A percentile compares a stretch with the other conserved stretches of the same genome.
phyloP scores from a whole-genome alignment of 2,329 filamentous ascomycete genomes.

The Talaromyces sp. region DNA sequence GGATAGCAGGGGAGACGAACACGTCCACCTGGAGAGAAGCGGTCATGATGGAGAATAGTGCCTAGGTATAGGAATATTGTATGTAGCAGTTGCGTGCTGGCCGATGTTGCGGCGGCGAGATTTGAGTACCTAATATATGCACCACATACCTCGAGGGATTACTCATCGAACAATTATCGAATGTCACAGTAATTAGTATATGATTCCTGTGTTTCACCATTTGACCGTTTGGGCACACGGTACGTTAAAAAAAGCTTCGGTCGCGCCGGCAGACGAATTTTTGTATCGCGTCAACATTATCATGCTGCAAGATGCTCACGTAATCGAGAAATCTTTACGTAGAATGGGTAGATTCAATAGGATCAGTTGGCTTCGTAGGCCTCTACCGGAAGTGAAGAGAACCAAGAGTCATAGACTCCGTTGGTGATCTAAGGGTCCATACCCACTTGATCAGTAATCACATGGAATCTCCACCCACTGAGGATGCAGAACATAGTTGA shows the following conservation, averaged over 20 bases:
- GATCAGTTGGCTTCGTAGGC: too few relatives aligned
- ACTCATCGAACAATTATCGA: neutral
- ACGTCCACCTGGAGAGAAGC: neutral
- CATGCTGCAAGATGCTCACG: neutral
- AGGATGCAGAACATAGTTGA: neutral
- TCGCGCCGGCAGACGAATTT: neutral
- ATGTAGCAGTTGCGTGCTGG: neutral
- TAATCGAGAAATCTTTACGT: neutral
- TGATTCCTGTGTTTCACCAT: too few relatives aligned
- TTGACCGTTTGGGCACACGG: too few relatives aligned
- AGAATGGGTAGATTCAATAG: neutral
- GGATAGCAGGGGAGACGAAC: slow-evolving; percentile 5
- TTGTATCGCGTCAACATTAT: neutral
- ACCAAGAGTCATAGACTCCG: neutral
- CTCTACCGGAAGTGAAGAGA: too few relatives aligned
- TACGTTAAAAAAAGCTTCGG: too few relatives aligned
- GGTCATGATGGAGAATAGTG: neutral
- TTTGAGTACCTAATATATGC: neutral
- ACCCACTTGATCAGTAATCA: slow-evolving; percentile 1
- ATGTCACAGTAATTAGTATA: too few relatives aligned
- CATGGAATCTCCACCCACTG: neutral
- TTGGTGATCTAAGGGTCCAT: neutral
- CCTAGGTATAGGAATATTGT: neutral
- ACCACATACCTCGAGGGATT: neutral
- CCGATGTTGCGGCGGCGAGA: neutral